A percentile compares a stretch with the other conserved stretches of the same genome.
These are phyloP conservation scores for Hymenochaete sp. DNA, from an alignment of 1,284 basidiomycete genomes.

Conservation along the genomic window DNA sequence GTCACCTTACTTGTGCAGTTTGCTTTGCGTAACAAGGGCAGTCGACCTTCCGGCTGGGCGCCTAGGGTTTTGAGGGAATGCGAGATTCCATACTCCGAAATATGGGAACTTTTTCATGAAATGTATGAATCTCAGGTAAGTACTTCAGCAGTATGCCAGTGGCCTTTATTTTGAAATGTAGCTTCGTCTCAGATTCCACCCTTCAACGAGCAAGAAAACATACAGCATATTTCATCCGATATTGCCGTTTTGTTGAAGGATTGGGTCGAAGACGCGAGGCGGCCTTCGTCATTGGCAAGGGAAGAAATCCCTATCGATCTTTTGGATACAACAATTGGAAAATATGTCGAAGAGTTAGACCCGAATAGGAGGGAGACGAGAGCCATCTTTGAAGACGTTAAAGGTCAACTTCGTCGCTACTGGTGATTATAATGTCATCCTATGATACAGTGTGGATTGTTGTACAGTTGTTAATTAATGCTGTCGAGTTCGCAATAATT, in stretches of 20 bases:
- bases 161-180: slow-evolving; percentile 7
- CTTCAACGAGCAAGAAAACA: slow-evolving; percentile 70
- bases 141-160: slow-evolving; percentile 7
- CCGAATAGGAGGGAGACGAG: slow-evolving; percentile 50
- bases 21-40: slow-evolving; percentile 50
- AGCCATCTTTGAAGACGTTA: slow-evolving; percentile 55
- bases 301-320: slow-evolving; percentile 66
- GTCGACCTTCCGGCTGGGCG: slow-evolving; percentile 69
- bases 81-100: slow-evolving; percentile 63
- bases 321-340: slow-evolving; percentile 59
- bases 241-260: slow-evolving; percentile 66
- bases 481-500: no score
- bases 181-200: slow-evolving; percentile 55
- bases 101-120: slow-evolving; percentile 80
- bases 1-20: slow-evolving; percentile 64
- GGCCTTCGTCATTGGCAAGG: slow-evolving; percentile 46
- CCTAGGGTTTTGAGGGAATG: slow-evolving; percentile 70
- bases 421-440: slow-evolving; percentile 41
- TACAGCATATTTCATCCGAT: slow-evolving; percentile 69
- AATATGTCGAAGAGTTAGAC: slow-evolving; percentile 62
- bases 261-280: slow-evolving; percentile 67
- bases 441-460: neutral
- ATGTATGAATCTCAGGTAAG: slow-evolving; percentile 82
- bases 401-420: slow-evolving; percentile 55
- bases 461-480: neutral